Base-by-base conservation (phyloP, 2,329 filamentous ascomycete genomes). In the Acrodontium crateriforme region DNA sequence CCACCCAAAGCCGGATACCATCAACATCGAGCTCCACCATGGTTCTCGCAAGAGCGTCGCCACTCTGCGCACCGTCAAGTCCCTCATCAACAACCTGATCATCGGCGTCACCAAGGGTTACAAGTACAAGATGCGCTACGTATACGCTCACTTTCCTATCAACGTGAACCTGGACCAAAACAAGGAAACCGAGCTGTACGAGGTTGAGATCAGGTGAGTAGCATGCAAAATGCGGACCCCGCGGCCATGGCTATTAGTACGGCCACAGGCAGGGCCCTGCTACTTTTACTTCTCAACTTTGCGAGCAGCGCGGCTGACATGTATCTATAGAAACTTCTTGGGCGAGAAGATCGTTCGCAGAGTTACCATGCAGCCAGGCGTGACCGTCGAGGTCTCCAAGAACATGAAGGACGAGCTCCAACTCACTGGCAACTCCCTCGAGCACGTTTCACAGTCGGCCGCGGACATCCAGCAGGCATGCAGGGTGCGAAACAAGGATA, bases 81-180 rank as follows among this genome's bases (percentile, higher is more conserved):
- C 87, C 46, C 65, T 95, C 66, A 92, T 98, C 74, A 82, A 91
- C 75, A 98, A 98, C 79, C 63, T 98, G 68, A 81, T 98, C 65
- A 77, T 85, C 54, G 89, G 89, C 64, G 89, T 98, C 49, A 98
- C 89, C 62, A 92, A 87, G 73, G 89, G 89, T 51, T 98, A 79
- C 82, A 91, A 91, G 72, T 98, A 98, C 80, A 98, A 98, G 82
- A 95, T 98, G 87, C 83, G 91, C 58, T 98, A 98, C 71, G 89
- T 98, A 66, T 98, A 98, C 65, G 89, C 89, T 62, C 89, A 98
- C 78, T 98, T 98, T 62, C 89, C 89, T 67, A 98, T 98, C 83
- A 98, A 98, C 75, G 87, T 98, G 70, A 95, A 94, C 74, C 65
- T 98, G 50, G 84, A 93, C 55, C 85, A 94, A 79, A 87, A 87